These are phyloP conservation scores for Prunus padus DNA, from an alignment of 306 rosid species.

Conservation along the genomic window DNA sequence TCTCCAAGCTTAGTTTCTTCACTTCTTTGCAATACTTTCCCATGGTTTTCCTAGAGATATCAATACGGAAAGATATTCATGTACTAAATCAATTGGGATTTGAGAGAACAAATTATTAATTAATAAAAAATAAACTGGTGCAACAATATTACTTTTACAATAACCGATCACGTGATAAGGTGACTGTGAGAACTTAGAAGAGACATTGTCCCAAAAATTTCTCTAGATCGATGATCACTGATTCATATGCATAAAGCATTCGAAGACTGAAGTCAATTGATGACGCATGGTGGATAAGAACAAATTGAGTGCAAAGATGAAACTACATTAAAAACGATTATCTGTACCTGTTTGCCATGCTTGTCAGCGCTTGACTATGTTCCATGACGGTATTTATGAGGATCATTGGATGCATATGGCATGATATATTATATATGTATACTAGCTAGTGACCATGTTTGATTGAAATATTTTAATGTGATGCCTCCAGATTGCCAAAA, in stretches of 20 bases:
- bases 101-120: not conserved
- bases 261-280: not conserved
- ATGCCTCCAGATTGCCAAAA: not conserved
- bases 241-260: no score
- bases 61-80: not conserved
- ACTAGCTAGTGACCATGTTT: not conserved
- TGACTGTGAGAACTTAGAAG: no score
- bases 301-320: not conserved
- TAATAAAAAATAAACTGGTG: no score
- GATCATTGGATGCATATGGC: not conserved
- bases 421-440: not conserved
- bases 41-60: slow-evolving; percentile 48
- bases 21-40: slow-evolving; percentile 44
- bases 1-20: slow-evolving; percentile 38
- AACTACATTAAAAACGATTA: no score
- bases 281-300: not conserved
- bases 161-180: no score
- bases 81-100: not conserved
- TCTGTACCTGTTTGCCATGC: no score
- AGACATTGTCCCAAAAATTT: no score
- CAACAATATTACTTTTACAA: no score
- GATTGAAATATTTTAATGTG: not conserved
- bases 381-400: not conserved
- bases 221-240: no score
- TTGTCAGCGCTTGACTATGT: no score